These are phyloP conservation scores for Hyphopichia pseudoburtonii DNA, from an alignment of 1,139 yeast genomes.

Conservation along the genomic window DNA sequence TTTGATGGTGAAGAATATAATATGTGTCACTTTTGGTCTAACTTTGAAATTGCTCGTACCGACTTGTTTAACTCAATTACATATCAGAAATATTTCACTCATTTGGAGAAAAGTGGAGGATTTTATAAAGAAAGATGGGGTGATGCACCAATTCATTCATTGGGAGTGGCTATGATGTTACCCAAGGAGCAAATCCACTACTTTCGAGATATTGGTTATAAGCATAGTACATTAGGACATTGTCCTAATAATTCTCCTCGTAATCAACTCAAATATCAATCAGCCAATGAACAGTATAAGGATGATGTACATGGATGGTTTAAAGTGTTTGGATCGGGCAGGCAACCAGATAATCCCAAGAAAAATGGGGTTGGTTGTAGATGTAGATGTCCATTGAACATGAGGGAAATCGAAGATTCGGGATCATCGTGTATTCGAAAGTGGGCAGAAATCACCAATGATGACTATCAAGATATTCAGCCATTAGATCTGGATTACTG, in stretches of 20 bases:
- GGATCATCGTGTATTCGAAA: conserved; percentile 53
- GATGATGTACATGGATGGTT: conserved; percentile 21
- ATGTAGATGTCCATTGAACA: conserved; percentile 68
- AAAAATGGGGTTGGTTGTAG: conserved; percentile 77
- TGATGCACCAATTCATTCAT: conserved; percentile 88
- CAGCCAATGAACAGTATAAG: conserved; percentile 10
- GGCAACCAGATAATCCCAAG: conserved; percentile 41
- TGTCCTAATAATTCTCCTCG: conserved; percentile 69
- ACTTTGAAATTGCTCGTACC: conserved; percentile 84
- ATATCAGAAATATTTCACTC: conserved; percentile 65
- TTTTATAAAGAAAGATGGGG: conserved; percentile 93
- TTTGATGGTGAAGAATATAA: conserved; percentile 70
- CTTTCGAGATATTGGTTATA: conserved; percentile 86
- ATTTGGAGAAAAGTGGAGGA: conserved; percentile 71
- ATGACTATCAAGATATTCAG: conserved; percentile 23
- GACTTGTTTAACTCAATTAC: conserved; percentile 65
- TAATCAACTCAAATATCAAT: conserved; percentile 49
- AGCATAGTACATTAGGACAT: conserved; percentile 75
- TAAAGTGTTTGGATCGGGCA: conserved; percentile 28
- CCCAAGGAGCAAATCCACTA: conserved; percentile 73
- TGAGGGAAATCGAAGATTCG: conserved; percentile 54
- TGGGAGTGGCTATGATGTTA: conserved; percentile 75
- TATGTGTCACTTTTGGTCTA: conserved; percentile 90
- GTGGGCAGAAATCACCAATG: conserved; percentile 51
- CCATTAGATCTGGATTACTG: conserved; percentile 34